Percentiles rank a stretch among this genome's conserved stretches.
Evolutionary conservation across 2,329 filamentous ascomycete species (phyloP).

Genomic region (Phyllosticta citriasiana): DNA sequence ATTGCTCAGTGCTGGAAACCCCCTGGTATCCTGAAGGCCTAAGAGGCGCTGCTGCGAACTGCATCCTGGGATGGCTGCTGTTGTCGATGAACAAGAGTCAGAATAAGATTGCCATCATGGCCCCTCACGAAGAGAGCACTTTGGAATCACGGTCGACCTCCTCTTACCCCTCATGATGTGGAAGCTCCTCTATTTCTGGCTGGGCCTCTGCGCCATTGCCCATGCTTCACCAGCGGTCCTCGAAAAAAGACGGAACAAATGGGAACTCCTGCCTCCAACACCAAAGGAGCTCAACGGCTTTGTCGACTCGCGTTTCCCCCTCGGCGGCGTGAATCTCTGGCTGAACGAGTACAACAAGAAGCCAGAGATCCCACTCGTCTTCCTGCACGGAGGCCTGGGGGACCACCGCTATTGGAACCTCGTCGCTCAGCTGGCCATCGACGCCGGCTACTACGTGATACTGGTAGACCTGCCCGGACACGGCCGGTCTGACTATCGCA

Average conservation of each 20-base stretch:
- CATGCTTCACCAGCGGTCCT: slow-evolving; percentile 1
- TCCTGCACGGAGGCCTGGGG: slow-evolving; percentile 34
- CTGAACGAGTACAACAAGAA: slow-evolving; percentile 33
- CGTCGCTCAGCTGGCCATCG: slow-evolving; percentile 26
- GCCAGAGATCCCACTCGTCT: slow-evolving; percentile 27
- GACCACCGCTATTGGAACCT: slow-evolving; percentile 34
- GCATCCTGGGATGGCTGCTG: background rate
- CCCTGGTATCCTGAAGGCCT: background rate
- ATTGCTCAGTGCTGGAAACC: background rate
- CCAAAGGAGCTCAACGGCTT: slow-evolving; percentile 29
- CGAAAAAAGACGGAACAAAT: background rate
- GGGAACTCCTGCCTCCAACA: slow-evolving; percentile 27
- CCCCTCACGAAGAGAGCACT: too few species aligned
- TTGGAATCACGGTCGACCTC: too few species aligned
- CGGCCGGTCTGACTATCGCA: slow-evolving; percentile 30
- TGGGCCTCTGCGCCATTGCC: slow-evolving; percentile 1
- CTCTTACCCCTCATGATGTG: background rate
- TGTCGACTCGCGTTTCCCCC: slow-evolving; percentile 17
- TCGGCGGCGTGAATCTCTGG: slow-evolving; percentile 34
- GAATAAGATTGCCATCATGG: background rate
- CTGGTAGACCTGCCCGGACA: slow-evolving; percentile 34
- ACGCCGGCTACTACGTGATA: slow-evolving; percentile 29
- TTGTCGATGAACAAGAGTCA: background rate
- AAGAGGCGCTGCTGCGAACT: background rate
- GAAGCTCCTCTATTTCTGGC: slow-evolving; percentile 1